Percentiles rank a stretch among this genome's conserved stretches.
Conservation (phyloP, 257 asterid genomes). For the Forsythia suspensa region DNA sequence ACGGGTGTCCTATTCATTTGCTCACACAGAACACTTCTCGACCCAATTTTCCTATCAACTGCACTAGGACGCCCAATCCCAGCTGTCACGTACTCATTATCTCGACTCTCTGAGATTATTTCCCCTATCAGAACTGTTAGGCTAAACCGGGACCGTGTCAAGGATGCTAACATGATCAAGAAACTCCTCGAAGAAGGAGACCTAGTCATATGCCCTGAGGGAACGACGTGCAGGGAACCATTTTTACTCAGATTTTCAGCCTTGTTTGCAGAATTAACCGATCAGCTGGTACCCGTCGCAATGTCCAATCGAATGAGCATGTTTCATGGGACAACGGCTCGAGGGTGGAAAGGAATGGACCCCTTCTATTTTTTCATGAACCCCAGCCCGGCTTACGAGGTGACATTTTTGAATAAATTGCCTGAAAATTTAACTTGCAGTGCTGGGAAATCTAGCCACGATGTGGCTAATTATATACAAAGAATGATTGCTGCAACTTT, state of each 20-base stretch:
- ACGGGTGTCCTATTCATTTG: conserved; percentile 66
- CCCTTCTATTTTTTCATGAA: conserved; percentile 86
- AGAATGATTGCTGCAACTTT: conserved; percentile 59
- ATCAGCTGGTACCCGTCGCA: conserved; percentile 73
- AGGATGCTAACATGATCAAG: conserved; percentile 64
- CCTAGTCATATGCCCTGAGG: conserved; percentile 76
- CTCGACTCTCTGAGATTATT: conserved; percentile 68
- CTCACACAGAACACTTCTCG: conserved; percentile 78
- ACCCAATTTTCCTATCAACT: conserved; percentile 69
- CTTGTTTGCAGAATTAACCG: conserved; percentile 70
- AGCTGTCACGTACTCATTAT: conserved; percentile 67
- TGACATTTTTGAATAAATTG: conserved; percentile 61
- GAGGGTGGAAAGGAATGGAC: conserved; percentile 89
- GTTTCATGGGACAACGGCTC: conserved; percentile 87
- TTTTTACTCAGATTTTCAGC: conserved; percentile 71
- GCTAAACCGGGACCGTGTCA: conserved; percentile 56
- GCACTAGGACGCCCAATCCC: conserved; percentile 76
- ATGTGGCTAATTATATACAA: conserved; percentile 78
- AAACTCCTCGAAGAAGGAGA: conserved; percentile 54
- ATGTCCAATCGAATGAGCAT: conserved; percentile 62
- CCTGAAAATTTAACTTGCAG: conserved; percentile 52
- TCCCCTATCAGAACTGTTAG: conserved; percentile 75
- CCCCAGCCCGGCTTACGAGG: conserved; percentile 79
- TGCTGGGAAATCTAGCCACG: conserved; percentile 72
- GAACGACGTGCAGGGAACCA: conserved; percentile 82